Evolutionary conservation across 805 yeast genomes (phyloP), one percentile per base, ranked within the genome.

Genomic region (Kazachstania viticola): DNA sequence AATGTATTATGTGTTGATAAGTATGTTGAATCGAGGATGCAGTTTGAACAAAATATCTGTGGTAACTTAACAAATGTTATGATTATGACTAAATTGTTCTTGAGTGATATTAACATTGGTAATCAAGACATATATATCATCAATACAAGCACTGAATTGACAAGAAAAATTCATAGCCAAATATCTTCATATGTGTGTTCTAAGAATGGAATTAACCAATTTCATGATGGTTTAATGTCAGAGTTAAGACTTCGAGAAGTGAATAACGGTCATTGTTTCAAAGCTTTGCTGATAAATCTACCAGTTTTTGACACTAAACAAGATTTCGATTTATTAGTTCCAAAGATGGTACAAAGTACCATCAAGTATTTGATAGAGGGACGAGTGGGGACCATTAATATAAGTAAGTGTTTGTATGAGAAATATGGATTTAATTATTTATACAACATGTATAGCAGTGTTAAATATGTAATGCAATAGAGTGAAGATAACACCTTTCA

Each of bases 181-280:
- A 36, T 37, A 8, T 25, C 35, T 14, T 28, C 31, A 12, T 46
- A 40, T 22, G 14, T 37, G 4, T 33, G 42, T 1, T 37, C 50
- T 0, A 48, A 48, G 26, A 39, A 43, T 6, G 52, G 45, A 5
- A 21, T 48, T 17, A 40, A 44, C 23, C 54, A 49, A 27, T 42
- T 45, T 27, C 51, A 48, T 31, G 54, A 51, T 32, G 41, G 48
- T 1, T 28, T 51, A 8, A 33, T 39, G 4, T 46, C 48, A 7
- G 56, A 50, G 21, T 26, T 41, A 4, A 26, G 33, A 9, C 17
- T 30, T 6, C 18, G 25, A n/a, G 25, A 31, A 13, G 22, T 28
- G 6, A 33, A 30, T 14, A 30, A 27, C 11, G 33, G 38, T 9
- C 8, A 21, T 7, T 14, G 5, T 3, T 29, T 27, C n/a, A 31